Conservation (phyloP, 495 filamentous ascomycete species). For the Tuber calosporum region DNA sequence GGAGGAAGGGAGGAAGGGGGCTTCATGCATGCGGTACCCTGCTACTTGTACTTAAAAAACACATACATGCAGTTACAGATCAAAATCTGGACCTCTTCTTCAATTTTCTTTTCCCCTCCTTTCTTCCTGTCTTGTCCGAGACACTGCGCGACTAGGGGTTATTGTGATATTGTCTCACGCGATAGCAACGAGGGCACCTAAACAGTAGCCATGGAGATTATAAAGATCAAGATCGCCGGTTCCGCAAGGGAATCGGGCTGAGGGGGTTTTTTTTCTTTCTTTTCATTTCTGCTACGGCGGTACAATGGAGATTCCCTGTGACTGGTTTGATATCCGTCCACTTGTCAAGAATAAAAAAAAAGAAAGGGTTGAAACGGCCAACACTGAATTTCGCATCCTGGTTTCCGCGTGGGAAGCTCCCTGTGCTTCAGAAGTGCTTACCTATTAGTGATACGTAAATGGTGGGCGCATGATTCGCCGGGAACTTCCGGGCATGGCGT, state of each 20-base stretch:
- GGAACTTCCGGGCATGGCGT: background rate
- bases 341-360: background rate
- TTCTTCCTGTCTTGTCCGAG: background rate
- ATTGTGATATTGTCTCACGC: background rate
- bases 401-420: background rate
- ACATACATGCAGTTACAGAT: conserved; percentile 4
- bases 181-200: background rate
- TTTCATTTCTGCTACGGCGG: background rate
- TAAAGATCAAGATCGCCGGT: background rate
- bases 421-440: background rate
- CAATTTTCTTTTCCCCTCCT: background rate
- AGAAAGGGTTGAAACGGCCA: background rate
- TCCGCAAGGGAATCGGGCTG: background rate
- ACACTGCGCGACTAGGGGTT: background rate
- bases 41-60: background rate
- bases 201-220: background rate
- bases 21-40: background rate
- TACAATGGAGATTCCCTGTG: background rate
- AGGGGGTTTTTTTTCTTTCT: background rate
- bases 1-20: background rate
- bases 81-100: background rate
- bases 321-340: background rate
- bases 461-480: background rate
- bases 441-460: background rate
- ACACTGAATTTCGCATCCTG: background rate